These are phyloP conservation scores for Kluyveromyces aestuarii DNA, from an alignment of 805 yeast species.

Conservation along the genomic window DNA sequence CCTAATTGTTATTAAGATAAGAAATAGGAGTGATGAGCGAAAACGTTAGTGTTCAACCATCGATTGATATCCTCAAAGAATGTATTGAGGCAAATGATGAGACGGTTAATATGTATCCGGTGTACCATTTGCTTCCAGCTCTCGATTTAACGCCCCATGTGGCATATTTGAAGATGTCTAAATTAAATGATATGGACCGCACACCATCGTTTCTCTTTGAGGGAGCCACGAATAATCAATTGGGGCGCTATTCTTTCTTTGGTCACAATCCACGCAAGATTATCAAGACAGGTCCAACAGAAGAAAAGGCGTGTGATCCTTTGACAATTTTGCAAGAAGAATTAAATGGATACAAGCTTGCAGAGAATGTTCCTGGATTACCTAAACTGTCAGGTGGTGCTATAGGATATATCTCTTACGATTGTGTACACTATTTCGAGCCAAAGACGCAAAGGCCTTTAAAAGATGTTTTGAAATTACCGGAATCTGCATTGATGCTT, in stretches of 20 bases:
- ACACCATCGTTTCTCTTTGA: conserved; percentile 76
- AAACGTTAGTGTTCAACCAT: conserved; percentile 37
- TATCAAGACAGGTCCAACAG: conserved; percentile 62
- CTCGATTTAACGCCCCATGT: conserved; percentile 81
- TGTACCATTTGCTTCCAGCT: conserved; percentile 63
- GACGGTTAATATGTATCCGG: conserved; percentile 67
- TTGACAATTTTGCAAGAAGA: conserved; percentile 65
- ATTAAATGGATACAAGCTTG: conserved; percentile 53
- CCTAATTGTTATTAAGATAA: too few relatives aligned
- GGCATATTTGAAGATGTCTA: conserved; percentile 78
- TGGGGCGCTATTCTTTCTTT: conserved; percentile 85
- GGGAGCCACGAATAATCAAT: conserved; percentile 84
- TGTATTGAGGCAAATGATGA: conserved; percentile 33
- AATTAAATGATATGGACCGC: conserved; percentile 45
- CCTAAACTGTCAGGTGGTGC: conserved; percentile 92
- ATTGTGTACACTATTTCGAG: conserved; percentile 93
- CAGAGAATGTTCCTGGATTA: conserved; percentile 65
- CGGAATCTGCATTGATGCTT: conserved; percentile 88
- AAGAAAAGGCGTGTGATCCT: conserved; percentile 62
- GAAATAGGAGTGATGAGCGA: background rate
- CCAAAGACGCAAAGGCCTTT: conserved; percentile 73
- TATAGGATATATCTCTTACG: conserved; percentile 90
- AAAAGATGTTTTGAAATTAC: conserved; percentile 73
- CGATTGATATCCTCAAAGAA: conserved; percentile 35
- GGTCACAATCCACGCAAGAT: conserved; percentile 79